These are phyloP conservation scores for Oryza nivara DNA, from an alignment of 176 grass and related monocot genomes.

Conservation along the genomic window DNA sequence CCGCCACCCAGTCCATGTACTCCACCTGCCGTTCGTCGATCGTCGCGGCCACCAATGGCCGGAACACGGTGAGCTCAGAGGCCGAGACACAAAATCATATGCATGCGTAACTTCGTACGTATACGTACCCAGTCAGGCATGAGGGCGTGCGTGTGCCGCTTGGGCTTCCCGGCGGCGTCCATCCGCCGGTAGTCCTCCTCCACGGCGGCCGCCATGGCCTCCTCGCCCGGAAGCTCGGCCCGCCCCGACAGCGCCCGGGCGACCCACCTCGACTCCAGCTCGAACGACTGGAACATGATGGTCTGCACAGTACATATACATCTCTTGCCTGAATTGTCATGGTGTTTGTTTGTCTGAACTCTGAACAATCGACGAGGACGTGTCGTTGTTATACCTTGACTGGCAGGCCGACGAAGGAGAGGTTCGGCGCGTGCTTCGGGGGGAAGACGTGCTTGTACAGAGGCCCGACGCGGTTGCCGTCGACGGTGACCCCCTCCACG, in stretches of 20 bases:
- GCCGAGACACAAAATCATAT: too few relatives aligned
- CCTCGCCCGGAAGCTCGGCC: slow-evolving; percentile 39
- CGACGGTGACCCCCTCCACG: slow-evolving; percentile 44
- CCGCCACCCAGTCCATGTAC: slow-evolving; percentile 60
- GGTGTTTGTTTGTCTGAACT: neutral
- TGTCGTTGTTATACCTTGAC: slow-evolving; percentile 8
- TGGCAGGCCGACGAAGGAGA: slow-evolving; percentile 52
- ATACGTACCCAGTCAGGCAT: slow-evolving; percentile 30
- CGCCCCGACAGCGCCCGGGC: slow-evolving; percentile 47
- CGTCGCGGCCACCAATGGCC: neutral
- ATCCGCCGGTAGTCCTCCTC: slow-evolving; percentile 36
- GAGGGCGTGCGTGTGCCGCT: slow-evolving; percentile 52
- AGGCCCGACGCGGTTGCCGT: slow-evolving; percentile 55
- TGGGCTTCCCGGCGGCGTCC: slow-evolving; percentile 47
- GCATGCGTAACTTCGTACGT: too few relatives aligned
- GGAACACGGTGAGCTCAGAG: neutral
- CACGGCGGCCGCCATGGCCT: slow-evolving; percentile 48
- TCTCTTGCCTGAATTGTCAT: neutral
- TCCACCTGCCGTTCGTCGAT: slow-evolving; percentile 28
- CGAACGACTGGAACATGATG: slow-evolving; percentile 43
- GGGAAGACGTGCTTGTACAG: slow-evolving; percentile 62
- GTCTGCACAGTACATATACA: slow-evolving; percentile 25
- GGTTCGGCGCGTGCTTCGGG: slow-evolving; percentile 30
- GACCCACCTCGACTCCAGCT: slow-evolving; percentile 61
- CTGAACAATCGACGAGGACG: neutral